Evolutionary conservation across 306 rosid genomes (phyloP), one percentile per base, ranked within the genome.

Genomic region (Cicer cuneatum): DNA sequence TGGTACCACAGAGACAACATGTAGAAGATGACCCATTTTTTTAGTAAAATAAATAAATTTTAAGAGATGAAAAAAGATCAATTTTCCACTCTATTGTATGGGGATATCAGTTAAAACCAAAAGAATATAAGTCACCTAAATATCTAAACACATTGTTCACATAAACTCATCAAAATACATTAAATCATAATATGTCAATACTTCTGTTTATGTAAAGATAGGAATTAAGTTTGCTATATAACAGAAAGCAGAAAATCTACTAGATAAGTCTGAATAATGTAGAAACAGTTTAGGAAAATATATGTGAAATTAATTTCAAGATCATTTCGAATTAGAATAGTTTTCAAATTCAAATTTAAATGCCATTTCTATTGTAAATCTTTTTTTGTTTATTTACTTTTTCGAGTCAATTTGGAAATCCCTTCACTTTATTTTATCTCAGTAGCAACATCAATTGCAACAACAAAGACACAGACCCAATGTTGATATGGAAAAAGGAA

Each of bases 401-500:
- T 56, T 16, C 6, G 8, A 57, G 39, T 24, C 40, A 11, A 24
- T 6, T 24, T 57, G 29, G 63, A 57, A 57, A 24, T 4, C 40
- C 63, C 5, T 11, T 29, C 40, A 56, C 24, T 57, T 57, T 57
- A 37, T 56, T 21, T 56, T 24, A 21, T 49, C 19, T 7, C 5
- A 49, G 6, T 11, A 53, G 59, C 12, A 53, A 16, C 5, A 53
- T 29, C 35, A 53, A 18, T 7, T 4, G 65, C 18, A 18, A 51
- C 13, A 38, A 49, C 75, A 76, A 61, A 72, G 42, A 66, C 80
- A 37, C 49, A 65, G 35, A 60, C 33, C 59, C 33, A 65, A 59
- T 75, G 80, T 79, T 84, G 37, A 35, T 16, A 57, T 65, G 48
- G 69, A 59, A 60, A 77, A 80, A 49, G 81, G 81, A 85, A 82